Percentiles rank a stretch among this genome's conserved stretches.
Conservation (phyloP, 1,139 yeast species). For the Kodamaea sp. region DNA sequence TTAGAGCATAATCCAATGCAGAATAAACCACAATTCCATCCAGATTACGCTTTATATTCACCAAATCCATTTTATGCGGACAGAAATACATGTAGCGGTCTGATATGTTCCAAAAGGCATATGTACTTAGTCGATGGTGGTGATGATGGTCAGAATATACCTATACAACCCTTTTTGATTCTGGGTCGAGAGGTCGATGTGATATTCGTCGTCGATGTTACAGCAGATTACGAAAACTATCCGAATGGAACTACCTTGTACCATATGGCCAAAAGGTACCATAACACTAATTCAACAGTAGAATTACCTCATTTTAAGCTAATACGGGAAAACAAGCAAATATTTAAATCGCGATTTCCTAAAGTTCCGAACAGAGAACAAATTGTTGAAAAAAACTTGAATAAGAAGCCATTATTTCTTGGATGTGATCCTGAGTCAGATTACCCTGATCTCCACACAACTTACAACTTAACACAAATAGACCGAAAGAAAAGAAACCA, state of each 20-base stretch:
- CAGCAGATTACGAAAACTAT: conserved; percentile 35
- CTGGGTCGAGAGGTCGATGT: conserved; percentile 30
- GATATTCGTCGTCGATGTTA: conserved; percentile 36
- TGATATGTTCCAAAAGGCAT: conserved; percentile 11
- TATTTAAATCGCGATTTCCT: conserved; percentile 30
- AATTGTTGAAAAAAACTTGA: conserved; percentile 26
- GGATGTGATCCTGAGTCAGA: conserved; percentile 49
- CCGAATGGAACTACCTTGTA: conserved; percentile 37
- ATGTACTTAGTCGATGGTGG: conserved; percentile 43
- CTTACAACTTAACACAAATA: not conserved
- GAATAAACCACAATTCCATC: conserved; percentile 31
- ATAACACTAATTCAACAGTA: conserved; percentile 13
- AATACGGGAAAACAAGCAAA: not conserved
- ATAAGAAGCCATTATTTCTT: conserved; percentile 45
- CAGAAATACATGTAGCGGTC: conserved; percentile 4
- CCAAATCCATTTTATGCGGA: conserved; percentile 72
- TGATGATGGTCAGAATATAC: conserved; percentile 43
- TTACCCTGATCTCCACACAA: conserved; percentile 16
- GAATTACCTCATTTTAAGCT: conserved; percentile 19
- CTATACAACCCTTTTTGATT: conserved; percentile 36
- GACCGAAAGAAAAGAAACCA: conserved; percentile 3
- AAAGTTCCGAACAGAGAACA: conserved; percentile 32
- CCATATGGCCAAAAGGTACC: conserved; percentile 21
- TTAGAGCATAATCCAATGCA: conserved; percentile 15
- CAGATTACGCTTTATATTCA: conserved; percentile 66